These are phyloP conservation scores for Turnera subulata DNA, from an alignment of 345 rosid genomes.

Conservation along the genomic window DNA sequence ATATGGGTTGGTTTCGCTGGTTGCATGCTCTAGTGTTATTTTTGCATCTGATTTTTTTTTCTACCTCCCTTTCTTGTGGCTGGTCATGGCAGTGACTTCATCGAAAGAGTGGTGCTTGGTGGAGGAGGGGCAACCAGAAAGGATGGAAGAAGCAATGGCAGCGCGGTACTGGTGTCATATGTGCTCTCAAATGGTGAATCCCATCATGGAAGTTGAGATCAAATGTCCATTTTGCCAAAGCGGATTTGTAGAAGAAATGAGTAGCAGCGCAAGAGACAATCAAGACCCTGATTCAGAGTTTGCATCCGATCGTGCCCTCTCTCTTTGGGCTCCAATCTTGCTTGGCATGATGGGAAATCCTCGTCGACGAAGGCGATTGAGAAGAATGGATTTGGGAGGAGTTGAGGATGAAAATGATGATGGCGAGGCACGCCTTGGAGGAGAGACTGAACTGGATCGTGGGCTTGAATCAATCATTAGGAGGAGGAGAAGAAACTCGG, in stretches of 20 bases:
- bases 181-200: constrained; percentile 72
- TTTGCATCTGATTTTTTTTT: too few relatives aligned
- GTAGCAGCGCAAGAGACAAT: constrained; percentile 18
- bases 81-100: too few relatives aligned
- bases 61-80: too few relatives aligned
- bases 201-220: constrained; percentile 61
- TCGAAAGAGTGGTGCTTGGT: neutral
- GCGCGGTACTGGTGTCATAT: constrained; percentile 58
- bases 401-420: constrained; percentile 42
- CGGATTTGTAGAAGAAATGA: constrained; percentile 56
- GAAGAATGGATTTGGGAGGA: constrained; percentile 49
- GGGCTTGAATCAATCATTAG: constrained; percentile 58
- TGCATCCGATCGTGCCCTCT: constrained; percentile 69
- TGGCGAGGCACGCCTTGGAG: constrained; percentile 34
- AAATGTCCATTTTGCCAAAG: constrained; percentile 78
- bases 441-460: constrained; percentile 53
- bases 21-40: too few relatives aligned
- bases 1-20: too few relatives aligned
- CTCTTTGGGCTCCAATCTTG: constrained; percentile 81
- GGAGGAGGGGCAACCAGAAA: constrained; percentile 7
- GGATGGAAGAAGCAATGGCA: constrained; percentile 47
- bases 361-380: constrained; percentile 47
- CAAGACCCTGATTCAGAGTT: constrained; percentile 50
- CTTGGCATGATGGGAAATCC: constrained; percentile 79
- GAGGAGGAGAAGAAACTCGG: constrained; percentile 67